These are phyloP conservation scores for Magnolia officinalis DNA, from an alignment of 164 flowering plant species.

Conservation along the genomic window DNA sequence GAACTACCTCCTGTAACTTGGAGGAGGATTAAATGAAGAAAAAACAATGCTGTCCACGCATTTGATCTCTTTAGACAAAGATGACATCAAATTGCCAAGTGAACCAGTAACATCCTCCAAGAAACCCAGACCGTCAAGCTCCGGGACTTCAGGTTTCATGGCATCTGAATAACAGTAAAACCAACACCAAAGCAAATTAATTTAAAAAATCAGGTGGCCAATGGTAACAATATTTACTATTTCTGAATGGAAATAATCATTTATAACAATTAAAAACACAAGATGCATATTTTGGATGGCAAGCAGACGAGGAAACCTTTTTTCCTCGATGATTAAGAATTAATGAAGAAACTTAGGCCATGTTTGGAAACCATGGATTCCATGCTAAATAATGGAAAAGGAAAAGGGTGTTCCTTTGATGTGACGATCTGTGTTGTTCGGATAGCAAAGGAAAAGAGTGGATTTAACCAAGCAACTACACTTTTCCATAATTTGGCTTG, in stretches of 20 bases:
- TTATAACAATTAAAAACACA: not conserved
- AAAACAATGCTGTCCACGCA: slow-evolving; percentile 85
- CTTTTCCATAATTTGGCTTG: too few species aligned
- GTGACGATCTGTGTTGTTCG: too few species aligned
- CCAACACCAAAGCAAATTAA: not conserved
- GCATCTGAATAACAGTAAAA: slow-evolving; percentile 38
- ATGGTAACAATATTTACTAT: not conserved
- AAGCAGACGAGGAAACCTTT: not conserved
- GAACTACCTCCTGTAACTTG: slow-evolving; percentile 80
- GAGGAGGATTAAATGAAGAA: slow-evolving; percentile 97
- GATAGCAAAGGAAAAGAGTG: too few species aligned
- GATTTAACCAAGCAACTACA: too few species aligned
- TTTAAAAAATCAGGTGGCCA: not conserved
- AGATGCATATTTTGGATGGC: not conserved
- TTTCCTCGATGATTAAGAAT: too few species aligned
- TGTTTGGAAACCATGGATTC: too few species aligned
- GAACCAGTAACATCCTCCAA: slow-evolving; percentile 88
- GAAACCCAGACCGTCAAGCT: slow-evolving; percentile 87
- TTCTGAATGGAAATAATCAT: not conserved
- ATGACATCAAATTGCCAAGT: slow-evolving; percentile 49
- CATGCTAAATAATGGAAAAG: too few species aligned
- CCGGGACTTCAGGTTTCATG: slow-evolving; percentile 58
- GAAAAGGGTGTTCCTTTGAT: too few species aligned
- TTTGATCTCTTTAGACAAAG: slow-evolving; percentile 59
- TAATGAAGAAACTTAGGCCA: too few species aligned